Conservation (phyloP, 2,329 filamentous ascomycete species). For the Scorias spongiosa region DNA sequence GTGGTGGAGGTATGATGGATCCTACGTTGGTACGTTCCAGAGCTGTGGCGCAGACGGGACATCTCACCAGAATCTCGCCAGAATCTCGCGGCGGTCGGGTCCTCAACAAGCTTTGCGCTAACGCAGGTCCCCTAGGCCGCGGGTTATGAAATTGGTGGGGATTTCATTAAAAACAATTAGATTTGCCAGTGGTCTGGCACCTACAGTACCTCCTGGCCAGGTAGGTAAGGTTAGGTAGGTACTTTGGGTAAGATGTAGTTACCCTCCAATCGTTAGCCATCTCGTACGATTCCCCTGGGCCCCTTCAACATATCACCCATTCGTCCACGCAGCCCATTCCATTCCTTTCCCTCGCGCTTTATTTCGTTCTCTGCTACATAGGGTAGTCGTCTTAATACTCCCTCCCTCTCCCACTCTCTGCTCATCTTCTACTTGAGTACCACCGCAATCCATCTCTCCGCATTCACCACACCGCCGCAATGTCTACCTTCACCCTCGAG, state of each 20-base stretch:
- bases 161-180: not conserved
- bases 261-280: not conserved
- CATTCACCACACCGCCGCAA: not conserved
- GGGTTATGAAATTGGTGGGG: not conserved
- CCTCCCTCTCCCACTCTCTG: not conserved
- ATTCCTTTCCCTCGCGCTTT: not conserved
- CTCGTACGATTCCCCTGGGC: not conserved
- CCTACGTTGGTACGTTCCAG: no score
- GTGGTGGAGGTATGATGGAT: no score
- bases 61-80: not conserved
- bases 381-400: not conserved
- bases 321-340: not conserved
- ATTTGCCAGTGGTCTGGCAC: no score
- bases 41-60: not conserved
- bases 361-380: not conserved
- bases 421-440: no score
- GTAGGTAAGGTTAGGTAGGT: no score
- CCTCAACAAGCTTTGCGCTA: not conserved
- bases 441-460: no score
- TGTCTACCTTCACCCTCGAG: conserved; percentile 21
- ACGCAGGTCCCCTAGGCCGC: not conserved
- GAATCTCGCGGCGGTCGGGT: conserved; percentile 1
- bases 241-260: no score
- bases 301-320: not conserved
- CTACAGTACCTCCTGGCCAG: no score